Evolutionary conservation across 2,329 filamentous ascomycete genomes (phyloP).

Genomic region (Penicillium thymicola): DNA sequence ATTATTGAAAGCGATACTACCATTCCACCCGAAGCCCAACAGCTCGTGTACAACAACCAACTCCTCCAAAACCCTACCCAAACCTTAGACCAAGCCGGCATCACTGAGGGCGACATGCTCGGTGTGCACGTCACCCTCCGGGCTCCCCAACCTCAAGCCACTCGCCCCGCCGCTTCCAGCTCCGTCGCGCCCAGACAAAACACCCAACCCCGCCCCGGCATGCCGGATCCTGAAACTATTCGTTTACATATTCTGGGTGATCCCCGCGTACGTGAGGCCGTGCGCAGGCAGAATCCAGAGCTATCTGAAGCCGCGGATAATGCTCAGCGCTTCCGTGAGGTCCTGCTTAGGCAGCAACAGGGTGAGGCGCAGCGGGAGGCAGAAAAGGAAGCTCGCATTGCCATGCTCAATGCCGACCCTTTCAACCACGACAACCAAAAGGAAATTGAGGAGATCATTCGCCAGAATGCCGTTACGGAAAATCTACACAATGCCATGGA

Average conservation of each 20-base stretch:
- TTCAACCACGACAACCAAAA: constrained; percentile 90
- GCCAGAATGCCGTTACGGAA: constrained; percentile 89
- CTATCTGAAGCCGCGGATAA: constrained; percentile 74
- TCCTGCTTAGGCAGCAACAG: constrained; percentile 65
- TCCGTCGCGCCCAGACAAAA: constrained; percentile 29
- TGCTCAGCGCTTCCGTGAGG: constrained; percentile 69
- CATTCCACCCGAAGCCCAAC: constrained; percentile 69
- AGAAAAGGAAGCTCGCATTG: constrained; percentile 78
- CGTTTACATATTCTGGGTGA: constrained; percentile 80
- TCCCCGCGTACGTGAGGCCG: constrained; percentile 66
- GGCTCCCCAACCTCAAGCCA: constrained; percentile 28
- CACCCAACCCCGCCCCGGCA: constrained; percentile 29
- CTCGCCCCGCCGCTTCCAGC: constrained; percentile 28
- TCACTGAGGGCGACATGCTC: constrained; percentile 88
- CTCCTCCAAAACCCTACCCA: constrained; percentile 73
- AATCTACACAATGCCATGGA: constrained; percentile 96
- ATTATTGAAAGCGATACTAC: constrained; percentile 80
- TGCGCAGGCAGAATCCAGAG: constrained; percentile 70
- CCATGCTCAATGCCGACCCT: constrained; percentile 83
- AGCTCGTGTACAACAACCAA: constrained; percentile 86
- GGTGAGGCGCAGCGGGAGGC: constrained; percentile 69
- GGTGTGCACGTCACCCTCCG: constrained; percentile 67
- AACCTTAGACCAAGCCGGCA: constrained; percentile 75
- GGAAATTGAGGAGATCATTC: constrained; percentile 95
- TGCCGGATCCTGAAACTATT: constrained; percentile 70